These are phyloP conservation scores for Mycocentrospora acerina DNA, from an alignment of 2,329 filamentous ascomycete genomes.

Conservation along the genomic window DNA sequence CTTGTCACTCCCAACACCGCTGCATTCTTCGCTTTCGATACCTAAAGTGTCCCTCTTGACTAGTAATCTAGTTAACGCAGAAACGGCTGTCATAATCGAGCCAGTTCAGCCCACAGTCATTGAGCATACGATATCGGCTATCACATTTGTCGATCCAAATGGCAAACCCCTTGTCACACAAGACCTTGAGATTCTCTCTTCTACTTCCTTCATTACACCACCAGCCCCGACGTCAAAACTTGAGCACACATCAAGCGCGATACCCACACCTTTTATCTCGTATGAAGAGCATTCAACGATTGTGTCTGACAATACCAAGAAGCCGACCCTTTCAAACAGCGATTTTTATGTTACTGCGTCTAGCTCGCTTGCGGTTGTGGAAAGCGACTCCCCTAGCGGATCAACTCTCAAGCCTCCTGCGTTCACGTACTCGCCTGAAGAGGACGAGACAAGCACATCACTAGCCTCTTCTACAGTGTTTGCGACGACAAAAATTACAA, in stretches of 20 bases:
- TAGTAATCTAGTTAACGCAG: constrained; percentile 22
- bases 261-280: constrained; percentile 6
- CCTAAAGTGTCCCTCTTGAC: constrained; percentile 4
- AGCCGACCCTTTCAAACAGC: constrained; percentile 2
- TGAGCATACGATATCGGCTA: constrained; percentile 25
- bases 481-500: background rate
- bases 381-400: constrained; percentile 15
- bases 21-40: background rate
- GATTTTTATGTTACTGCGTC: constrained; percentile 4
- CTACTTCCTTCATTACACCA: constrained; percentile 32
- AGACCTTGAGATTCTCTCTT: constrained; percentile 28
- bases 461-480: constrained; percentile 7
- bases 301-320: constrained; percentile 9
- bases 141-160: constrained; percentile 36
- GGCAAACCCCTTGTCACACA: constrained; percentile 36
- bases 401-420: constrained; percentile 17
- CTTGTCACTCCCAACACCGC: no score
- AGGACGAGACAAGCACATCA: constrained; percentile 11
- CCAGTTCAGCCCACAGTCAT: constrained; percentile 34
- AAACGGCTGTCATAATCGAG: constrained; percentile 37
- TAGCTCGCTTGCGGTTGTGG: constrained; percentile 14
- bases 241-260: constrained; percentile 13
- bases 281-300: constrained; percentile 4
- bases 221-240: constrained; percentile 17
- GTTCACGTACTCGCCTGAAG: constrained; percentile 29